A percentile compares a stretch with the other conserved stretches of the same genome.
These are phyloP conservation scores for Fusarium irregulare DNA, from an alignment of 2,329 filamentous ascomycete genomes.

Conservation along the genomic window DNA sequence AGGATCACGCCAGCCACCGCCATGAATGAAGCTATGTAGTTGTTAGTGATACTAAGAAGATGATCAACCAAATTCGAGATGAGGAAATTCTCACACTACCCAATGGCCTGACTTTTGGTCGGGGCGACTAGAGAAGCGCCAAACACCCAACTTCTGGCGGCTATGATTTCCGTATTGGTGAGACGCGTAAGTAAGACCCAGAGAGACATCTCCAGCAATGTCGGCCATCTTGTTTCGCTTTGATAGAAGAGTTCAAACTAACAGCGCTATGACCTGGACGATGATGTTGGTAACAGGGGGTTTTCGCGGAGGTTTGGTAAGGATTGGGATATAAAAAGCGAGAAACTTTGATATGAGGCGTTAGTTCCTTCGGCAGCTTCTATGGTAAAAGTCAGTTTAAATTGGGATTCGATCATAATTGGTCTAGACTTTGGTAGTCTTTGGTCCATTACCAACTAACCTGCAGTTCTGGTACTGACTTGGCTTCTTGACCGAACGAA, in stretches of 20 bases:
- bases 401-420: constrained; percentile 1
- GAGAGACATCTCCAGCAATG: constrained; percentile 30
- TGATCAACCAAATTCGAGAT: not conserved
- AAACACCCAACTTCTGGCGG: constrained; percentile 61
- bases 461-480: not conserved
- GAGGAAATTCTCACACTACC: constrained; percentile 50
- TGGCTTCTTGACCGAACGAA: not conserved
- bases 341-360: constrained; percentile 19
- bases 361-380: constrained; percentile 1
- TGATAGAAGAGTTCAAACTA: constrained; percentile 6
- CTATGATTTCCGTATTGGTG: constrained; percentile 54
- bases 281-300: constrained; percentile 5
- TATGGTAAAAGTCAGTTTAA: constrained; percentile 15
- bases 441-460: not conserved
- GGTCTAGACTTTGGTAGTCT: constrained; percentile 2
- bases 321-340: constrained; percentile 16
- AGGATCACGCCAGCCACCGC: constrained; percentile 73
- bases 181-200: constrained; percentile 49
- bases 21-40: constrained; percentile 65
- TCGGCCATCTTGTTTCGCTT: constrained; percentile 35
- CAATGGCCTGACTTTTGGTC: constrained; percentile 46
- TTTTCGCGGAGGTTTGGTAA: constrained; percentile 4
- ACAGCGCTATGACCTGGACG: constrained; percentile 21
- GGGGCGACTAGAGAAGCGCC: constrained; percentile 49
- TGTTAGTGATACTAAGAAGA: constrained; percentile 19